Conservation (phyloP, 164 flowering plant genomes). For the Annona squamosa region DNA sequence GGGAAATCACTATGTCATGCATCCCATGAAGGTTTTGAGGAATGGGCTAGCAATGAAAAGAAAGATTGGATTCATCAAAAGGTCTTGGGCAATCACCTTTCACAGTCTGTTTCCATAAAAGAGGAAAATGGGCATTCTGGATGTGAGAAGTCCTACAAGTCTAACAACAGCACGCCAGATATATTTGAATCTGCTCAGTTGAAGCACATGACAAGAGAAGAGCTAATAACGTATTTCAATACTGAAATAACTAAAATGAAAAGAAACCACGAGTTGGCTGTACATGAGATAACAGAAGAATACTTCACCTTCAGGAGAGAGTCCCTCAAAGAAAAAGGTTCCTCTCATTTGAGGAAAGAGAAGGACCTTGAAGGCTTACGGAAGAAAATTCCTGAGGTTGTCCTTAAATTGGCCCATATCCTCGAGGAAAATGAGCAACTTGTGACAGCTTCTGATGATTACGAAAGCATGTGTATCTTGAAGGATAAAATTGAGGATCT, state of each 20-base stretch:
- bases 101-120: constrained; percentile 17
- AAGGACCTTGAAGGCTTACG: constrained; percentile 55
- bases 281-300: constrained; percentile 56
- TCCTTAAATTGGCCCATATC: constrained; percentile 46
- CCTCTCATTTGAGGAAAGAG: constrained; percentile 41
- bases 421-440: constrained; percentile 41
- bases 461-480: constrained; percentile 24
- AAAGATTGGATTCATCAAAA: constrained; percentile 40
- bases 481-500: constrained; percentile 41
- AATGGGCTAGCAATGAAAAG: constrained; percentile 21
- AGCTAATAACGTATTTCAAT: constrained; percentile 43
- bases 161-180: constrained; percentile 30
- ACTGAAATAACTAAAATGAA: constrained; percentile 55
- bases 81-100: constrained; percentile 23
- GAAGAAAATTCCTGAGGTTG: constrained; percentile 60
- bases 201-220: constrained; percentile 47
- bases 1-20: constrained; percentile 42
- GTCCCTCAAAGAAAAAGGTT: constrained; percentile 47
- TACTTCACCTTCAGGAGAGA: constrained; percentile 50
- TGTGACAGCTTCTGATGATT: constrained; percentile 18
- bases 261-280: constrained; percentile 57
- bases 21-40: constrained; percentile 39
- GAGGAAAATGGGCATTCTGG: constrained; percentile 22
- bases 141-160: constrained; percentile 31
- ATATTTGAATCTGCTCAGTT: constrained; percentile 37